Conservation (phyloP, 2,329 filamentous ascomycete species). For the Aspergillus sojae region DNA sequence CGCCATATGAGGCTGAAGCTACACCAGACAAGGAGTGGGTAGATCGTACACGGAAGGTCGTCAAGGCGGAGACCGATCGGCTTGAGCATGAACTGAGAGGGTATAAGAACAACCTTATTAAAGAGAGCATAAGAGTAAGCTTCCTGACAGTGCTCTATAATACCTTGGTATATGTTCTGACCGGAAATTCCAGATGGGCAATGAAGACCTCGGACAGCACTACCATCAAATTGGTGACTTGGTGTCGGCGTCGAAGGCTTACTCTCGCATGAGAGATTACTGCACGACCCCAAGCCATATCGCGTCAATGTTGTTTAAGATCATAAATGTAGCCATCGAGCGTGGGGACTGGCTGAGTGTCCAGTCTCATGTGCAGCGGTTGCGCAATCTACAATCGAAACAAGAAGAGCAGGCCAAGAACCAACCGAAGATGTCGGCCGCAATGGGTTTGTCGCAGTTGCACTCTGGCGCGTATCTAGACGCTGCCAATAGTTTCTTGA, state of each 20-base stretch:
- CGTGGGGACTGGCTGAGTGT: conserved; percentile 76
- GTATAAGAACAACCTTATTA: conserved; percentile 96
- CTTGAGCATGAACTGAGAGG: conserved; percentile 83
- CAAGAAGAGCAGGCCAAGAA: conserved; percentile 61
- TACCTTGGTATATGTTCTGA: not conserved
- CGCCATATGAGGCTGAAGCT: conserved; percentile 70
- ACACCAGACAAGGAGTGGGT: conserved; percentile 73
- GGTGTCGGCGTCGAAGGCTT: conserved; percentile 72
- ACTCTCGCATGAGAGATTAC: conserved; percentile 84
- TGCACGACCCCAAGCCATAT: conserved; percentile 83
- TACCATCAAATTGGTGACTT: conserved; percentile 78
- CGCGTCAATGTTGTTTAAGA: conserved; percentile 76
- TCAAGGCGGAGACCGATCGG: conserved; percentile 71
- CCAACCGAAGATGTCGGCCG: conserved; percentile 66
- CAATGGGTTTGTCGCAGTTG: conserved; percentile 64
- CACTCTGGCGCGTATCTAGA: conserved; percentile 60
- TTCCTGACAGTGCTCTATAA: not conserved
- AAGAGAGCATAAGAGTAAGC: conserved; percentile 88
- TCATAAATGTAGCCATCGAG: conserved; percentile 75
- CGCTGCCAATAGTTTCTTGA: conserved; percentile 73
- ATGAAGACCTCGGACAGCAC: conserved; percentile 87
- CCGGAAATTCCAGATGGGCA: conserved; percentile 70
- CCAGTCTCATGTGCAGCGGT: conserved; percentile 60
- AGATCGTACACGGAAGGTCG: conserved; percentile 65
- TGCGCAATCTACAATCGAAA: conserved; percentile 56